Conservation (phyloP, 2,329 filamentous ascomycete genomes). For the Fusarium dimerum region DNA sequence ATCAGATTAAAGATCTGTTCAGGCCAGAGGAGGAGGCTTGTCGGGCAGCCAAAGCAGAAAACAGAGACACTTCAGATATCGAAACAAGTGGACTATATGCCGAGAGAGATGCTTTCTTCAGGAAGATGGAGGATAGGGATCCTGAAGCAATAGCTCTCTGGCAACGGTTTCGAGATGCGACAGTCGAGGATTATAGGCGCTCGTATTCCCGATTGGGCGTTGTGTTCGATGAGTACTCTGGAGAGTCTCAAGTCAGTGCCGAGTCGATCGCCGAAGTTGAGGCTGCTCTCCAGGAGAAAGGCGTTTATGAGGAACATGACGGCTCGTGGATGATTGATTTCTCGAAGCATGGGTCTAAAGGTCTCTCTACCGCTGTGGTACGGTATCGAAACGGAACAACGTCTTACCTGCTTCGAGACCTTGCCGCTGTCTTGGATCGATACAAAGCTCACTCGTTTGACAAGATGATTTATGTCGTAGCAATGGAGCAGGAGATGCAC, state of each 20-base stretch:
- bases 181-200: constrained; percentile 53
- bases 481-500: constrained; percentile 71
- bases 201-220: constrained; percentile 58
- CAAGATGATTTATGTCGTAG: constrained; percentile 79
- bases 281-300: constrained; percentile 57
- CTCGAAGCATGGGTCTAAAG: constrained; percentile 70
- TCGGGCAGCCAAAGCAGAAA: constrained; percentile 46
- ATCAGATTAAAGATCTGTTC: constrained; percentile 64
- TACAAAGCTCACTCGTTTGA: constrained; percentile 64
- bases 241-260: constrained; percentile 59
- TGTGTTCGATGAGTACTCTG: constrained; percentile 61
- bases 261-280: constrained; percentile 62
- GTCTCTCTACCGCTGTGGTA: constrained; percentile 67
- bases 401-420: constrained; percentile 66
- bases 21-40: constrained; percentile 61
- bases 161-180: constrained; percentile 55
- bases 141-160: constrained; percentile 53
- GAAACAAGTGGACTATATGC: constrained; percentile 42
- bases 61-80: constrained; percentile 39
- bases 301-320: constrained; percentile 63
- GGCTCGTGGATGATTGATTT: constrained; percentile 71
- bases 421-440: constrained; percentile 68
- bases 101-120: constrained; percentile 58
- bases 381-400: constrained; percentile 52
- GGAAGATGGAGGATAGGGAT: constrained; percentile 60